These are phyloP conservation scores for Pythium periplocum DNA, from an alignment of 352 stramenopile species.

Conservation along the genomic window DNA sequence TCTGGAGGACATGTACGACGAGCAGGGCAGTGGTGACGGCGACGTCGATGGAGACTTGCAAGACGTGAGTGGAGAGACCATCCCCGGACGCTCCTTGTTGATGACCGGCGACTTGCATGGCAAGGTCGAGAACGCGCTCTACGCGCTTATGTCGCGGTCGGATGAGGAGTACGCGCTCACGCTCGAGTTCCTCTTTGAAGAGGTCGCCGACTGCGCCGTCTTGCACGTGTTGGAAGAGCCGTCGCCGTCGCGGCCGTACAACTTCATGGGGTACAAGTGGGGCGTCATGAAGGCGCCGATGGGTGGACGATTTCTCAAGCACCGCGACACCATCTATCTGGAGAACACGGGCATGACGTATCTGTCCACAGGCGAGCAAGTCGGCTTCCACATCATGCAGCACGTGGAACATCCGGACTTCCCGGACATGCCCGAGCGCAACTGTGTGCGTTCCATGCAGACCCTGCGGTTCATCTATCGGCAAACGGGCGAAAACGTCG, in stretches of 20 bases:
- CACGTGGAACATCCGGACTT: constrained; percentile 60
- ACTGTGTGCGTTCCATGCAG: constrained; percentile 48
- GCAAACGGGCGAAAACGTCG: constrained; percentile 38
- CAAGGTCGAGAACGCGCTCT: constrained; percentile 52
- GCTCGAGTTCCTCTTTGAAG: constrained; percentile 51
- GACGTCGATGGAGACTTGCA: no score
- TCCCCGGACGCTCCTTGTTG: constrained; percentile 2
- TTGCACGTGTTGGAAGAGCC: constrained; percentile 48
- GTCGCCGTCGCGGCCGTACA: constrained; percentile 33
- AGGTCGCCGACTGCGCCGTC: constrained; percentile 57
- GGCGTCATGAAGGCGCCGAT: constrained; percentile 45
- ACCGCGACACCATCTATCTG: constrained; percentile 55
- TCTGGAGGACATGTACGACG: no score
- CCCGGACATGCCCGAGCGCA: constrained; percentile 34
- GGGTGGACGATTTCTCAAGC: constrained; percentile 35
- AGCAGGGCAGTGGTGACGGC: no score
- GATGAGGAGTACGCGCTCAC: constrained; percentile 51
- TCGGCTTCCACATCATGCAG: constrained; percentile 70
- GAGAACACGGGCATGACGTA: constrained; percentile 45
- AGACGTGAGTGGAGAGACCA: no score
- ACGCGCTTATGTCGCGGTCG: constrained; percentile 41
- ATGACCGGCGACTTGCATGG: constrained; percentile 41
- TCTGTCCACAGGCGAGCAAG: constrained; percentile 29
- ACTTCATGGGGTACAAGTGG: constrained; percentile 72
- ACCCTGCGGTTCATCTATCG: constrained; percentile 53